Evolutionary conservation across 2,329 filamentous ascomycete genomes (phyloP).

Genomic region (Botrytis elliptica): DNA sequence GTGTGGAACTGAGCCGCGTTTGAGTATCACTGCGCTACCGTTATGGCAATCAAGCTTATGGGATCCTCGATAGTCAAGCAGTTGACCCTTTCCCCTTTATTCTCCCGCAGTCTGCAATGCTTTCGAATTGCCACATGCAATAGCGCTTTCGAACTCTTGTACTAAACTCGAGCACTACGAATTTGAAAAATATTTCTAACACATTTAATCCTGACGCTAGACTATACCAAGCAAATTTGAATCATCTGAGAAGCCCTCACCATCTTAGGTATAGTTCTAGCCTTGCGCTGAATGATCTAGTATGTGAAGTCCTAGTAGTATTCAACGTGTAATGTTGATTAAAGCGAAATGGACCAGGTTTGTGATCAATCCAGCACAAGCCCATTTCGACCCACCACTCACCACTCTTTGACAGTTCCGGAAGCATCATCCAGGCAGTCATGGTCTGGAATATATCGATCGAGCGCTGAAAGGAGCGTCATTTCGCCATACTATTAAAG

Average conservation of each 20-base stretch:
- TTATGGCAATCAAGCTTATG: not conserved
- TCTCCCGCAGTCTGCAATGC: not conserved
- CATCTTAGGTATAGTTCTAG: not conserved
- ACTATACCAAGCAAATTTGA: not conserved
- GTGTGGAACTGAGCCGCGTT: not conserved
- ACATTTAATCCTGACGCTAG: no score
- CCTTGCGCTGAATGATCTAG: not conserved
- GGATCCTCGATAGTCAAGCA: not conserved
- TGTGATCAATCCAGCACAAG: not conserved
- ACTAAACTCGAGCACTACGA: not conserved
- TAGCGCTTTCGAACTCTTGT: not conserved
- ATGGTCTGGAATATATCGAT: not conserved
- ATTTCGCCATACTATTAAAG: not conserved
- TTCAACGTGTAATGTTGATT: not conserved
- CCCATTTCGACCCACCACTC: not conserved
- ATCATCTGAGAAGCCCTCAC: accelerated
- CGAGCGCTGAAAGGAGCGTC: not conserved
- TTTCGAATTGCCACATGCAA: not conserved
- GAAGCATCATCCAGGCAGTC: not conserved
- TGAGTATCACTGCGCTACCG: not conserved
- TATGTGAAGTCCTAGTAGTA: not conserved
- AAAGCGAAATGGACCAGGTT: not conserved
- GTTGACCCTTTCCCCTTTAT: accelerated
- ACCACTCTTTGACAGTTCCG: not conserved
- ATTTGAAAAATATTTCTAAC: no score